These are phyloP conservation scores for Mycena rebaudengoi DNA, from an alignment of 768 basidiomycete species.

Conservation along the genomic window DNA sequence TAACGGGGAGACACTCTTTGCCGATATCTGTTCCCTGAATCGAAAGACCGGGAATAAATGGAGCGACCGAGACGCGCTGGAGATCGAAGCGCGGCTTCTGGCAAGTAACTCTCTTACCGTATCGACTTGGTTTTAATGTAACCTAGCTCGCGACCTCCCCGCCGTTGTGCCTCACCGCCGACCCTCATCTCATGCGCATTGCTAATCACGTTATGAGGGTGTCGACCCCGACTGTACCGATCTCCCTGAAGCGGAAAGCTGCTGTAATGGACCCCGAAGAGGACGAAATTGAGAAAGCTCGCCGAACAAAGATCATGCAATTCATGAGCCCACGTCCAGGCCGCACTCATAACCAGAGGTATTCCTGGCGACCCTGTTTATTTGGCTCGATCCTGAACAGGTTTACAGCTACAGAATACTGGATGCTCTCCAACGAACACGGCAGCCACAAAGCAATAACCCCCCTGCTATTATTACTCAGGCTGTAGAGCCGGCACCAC, in stretches of 20 bases:
- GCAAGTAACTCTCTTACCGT: conserved; percentile 50
- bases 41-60: conserved; percentile 64
- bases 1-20: conserved; percentile 79
- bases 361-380: conserved; percentile 19
- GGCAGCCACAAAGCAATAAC: conserved; percentile 17
- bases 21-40: conserved; percentile 78
- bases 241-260: conserved; percentile 81
- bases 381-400: conserved; percentile 2
- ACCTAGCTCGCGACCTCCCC: conserved; percentile 75
- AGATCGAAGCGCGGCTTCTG: conserved; percentile 77
- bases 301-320: conserved; percentile 77
- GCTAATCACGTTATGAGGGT: conserved; percentile 79
- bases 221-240: conserved; percentile 75
- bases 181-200: conserved; percentile 78
- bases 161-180: conserved; percentile 82
- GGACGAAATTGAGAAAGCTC: conserved; percentile 78
- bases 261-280: conserved; percentile 75
- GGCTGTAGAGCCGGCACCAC: neutral
- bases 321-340: conserved; percentile 75
- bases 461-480: conserved; percentile 18
- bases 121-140: conserved; percentile 10
- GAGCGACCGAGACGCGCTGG: conserved; percentile 77
- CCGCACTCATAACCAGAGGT: conserved; percentile 62
- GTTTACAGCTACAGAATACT: conserved; percentile 62
- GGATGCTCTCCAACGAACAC: conserved; percentile 51